Conservation (phyloP, 2,329 filamentous ascomycete species). For the Tolypocladium tundrense region DNA sequence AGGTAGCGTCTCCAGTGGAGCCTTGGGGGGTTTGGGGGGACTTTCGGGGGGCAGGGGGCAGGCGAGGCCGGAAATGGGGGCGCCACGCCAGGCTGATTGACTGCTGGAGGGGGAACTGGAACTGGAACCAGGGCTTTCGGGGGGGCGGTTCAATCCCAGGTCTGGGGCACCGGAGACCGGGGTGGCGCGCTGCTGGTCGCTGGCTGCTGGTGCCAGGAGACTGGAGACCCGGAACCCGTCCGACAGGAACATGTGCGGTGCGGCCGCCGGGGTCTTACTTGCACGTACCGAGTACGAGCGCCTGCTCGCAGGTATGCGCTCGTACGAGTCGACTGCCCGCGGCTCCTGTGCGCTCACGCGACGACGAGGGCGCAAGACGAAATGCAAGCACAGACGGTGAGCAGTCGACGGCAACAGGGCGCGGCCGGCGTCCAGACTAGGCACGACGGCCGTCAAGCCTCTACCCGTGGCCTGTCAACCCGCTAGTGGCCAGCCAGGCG, state of each 20-base stretch:
- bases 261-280: neutral
- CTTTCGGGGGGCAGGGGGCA: neutral
- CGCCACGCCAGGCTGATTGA: neutral
- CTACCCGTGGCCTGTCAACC: neutral
- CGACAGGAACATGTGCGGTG: neutral
- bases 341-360: neutral
- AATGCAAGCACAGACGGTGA: too few relatives aligned
- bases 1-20: neutral
- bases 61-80: neutral
- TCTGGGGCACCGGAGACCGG: neutral
- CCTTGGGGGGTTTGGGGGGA: neutral
- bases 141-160: neutral
- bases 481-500: neutral
- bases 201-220: neutral
- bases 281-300: neutral
- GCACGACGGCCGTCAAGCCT: neutral
- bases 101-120: neutral
- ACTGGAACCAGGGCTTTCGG: neutral
- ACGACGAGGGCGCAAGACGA: too few relatives aligned
- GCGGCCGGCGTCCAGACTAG: neutral
- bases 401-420: neutral
- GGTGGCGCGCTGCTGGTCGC: neutral
- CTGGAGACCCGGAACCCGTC: neutral
- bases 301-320: too few relatives aligned
- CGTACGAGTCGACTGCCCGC: neutral